phyloP scores from a whole-genome alignment of 2,329 filamentous ascomycete species.

The Scleromitrula shiraiana region DNA sequence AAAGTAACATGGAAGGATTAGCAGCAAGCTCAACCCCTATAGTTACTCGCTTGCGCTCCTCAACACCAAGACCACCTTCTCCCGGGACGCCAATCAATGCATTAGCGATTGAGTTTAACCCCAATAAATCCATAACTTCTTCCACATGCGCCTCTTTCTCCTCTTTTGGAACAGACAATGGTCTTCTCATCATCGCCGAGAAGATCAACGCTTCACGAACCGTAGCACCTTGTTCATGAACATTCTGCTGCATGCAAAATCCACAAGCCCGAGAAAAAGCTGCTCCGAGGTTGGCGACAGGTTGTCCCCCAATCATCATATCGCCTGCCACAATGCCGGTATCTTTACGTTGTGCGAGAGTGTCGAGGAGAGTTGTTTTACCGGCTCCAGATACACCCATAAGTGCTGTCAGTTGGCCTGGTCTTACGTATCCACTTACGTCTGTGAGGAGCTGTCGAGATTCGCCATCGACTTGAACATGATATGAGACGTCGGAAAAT shows the following conservation, averaged over 20 bases:
- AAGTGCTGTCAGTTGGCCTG: slow-evolving; percentile 67
- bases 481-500: slow-evolving; percentile 64
- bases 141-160: slow-evolving; percentile 62
- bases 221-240: slow-evolving; percentile 60
- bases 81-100: slow-evolving; percentile 56
- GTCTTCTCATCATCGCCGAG: slow-evolving; percentile 57
- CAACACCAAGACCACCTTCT: slow-evolving; percentile 55
- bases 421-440: slow-evolving; percentile 71
- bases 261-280: slow-evolving; percentile 64
- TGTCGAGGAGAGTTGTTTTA: slow-evolving; percentile 77
- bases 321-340: slow-evolving; percentile 53
- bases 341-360: slow-evolving; percentile 61
- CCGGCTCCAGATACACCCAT: slow-evolving; percentile 78
- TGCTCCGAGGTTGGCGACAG: slow-evolving; percentile 46
- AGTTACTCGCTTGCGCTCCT: slow-evolving; percentile 59
- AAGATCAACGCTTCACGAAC: slow-evolving; percentile 63
- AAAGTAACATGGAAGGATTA: slow-evolving; percentile 58
- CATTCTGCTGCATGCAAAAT: slow-evolving; percentile 65
- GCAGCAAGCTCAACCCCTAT: slow-evolving; percentile 68
- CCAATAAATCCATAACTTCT: slow-evolving; percentile 56
- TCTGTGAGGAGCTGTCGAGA: slow-evolving; percentile 56
- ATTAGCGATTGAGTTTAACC: slow-evolving; percentile 58
- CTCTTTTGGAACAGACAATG: slow-evolving; percentile 41
- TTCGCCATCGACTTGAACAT: slow-evolving; percentile 59
- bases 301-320: slow-evolving; percentile 62